Conservation (phyloP, 495 filamentous ascomycete species). For the Bryoglossum gracile region DNA sequence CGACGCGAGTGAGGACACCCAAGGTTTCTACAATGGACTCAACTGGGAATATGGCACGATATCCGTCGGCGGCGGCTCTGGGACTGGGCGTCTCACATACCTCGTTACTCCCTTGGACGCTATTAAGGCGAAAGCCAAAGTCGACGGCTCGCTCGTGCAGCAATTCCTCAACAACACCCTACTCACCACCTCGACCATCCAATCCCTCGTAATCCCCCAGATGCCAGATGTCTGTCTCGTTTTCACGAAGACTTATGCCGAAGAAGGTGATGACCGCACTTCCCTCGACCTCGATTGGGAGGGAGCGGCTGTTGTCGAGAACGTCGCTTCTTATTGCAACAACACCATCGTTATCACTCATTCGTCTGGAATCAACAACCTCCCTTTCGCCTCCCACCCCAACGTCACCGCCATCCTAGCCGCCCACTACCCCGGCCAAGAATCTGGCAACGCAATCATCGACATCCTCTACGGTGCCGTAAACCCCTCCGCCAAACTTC, state of each 20-base stretch:
- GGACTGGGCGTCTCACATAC: slow-evolving; percentile 85
- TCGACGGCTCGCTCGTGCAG: slow-evolving; percentile 56
- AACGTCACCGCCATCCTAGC: slow-evolving; percentile 70
- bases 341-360: slow-evolving; percentile 96
- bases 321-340: slow-evolving; percentile 65
- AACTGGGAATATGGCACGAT: slow-evolving; percentile 16
- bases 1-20: slow-evolving; percentile 64
- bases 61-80: slow-evolving; percentile 66
- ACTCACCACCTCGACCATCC: slow-evolving; percentile 60
- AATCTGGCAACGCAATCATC: slow-evolving; percentile 79
- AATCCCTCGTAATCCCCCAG: slow-evolving; percentile 46
- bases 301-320: slow-evolving; percentile 72
- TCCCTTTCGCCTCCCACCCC: slow-evolving; percentile 46
- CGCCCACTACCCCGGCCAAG: slow-evolving; percentile 84
- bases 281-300: slow-evolving; percentile 79
- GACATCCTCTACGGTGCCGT: slow-evolving; percentile 88
- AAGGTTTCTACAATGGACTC: slow-evolving; percentile 72
- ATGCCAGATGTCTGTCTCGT: slow-evolving; percentile 37
- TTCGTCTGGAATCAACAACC: slow-evolving; percentile 64
- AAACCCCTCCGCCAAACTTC: slow-evolving; percentile 74
- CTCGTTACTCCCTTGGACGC: slow-evolving; percentile 79
- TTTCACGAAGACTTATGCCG: slow-evolving; percentile 80
- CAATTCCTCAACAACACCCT: slow-evolving; percentile 68
- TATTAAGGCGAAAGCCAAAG: slow-evolving; percentile 61
- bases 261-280: slow-evolving; percentile 86